These are phyloP conservation scores for Alternaria infectoria DNA, from an alignment of 2,329 filamentous ascomycete genomes.

Conservation along the genomic window DNA sequence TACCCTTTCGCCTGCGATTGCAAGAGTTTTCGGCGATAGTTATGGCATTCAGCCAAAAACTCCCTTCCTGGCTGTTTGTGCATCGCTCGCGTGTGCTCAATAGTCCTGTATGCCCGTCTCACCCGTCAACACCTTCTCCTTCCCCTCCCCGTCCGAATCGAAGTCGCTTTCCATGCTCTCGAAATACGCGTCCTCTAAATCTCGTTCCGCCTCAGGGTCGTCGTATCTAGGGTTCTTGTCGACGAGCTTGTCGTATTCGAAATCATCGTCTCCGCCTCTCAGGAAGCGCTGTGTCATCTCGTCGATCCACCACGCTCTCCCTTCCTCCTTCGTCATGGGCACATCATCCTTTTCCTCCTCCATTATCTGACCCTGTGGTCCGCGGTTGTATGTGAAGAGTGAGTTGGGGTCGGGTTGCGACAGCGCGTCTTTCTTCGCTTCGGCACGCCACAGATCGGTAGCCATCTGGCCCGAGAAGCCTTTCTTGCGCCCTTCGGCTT, in stretches of 20 bases:
- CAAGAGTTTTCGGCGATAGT: too few relatives aligned
- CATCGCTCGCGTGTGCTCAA: slow-evolving; percentile 21
- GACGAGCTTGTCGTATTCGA: slow-evolving; percentile 71
- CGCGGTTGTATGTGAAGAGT: slow-evolving; percentile 58
- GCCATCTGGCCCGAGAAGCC: slow-evolving; percentile 82
- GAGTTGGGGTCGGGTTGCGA: slow-evolving; percentile 59
- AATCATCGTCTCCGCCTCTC: slow-evolving; percentile 75
- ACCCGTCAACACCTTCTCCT: slow-evolving; percentile 47
- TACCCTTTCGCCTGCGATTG: background rate
- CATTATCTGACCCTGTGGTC: slow-evolving; percentile 62
- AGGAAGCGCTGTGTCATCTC: slow-evolving; percentile 79
- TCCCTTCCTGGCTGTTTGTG: background rate
- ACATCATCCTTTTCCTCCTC: slow-evolving; percentile 65
- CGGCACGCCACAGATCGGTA: slow-evolving; percentile 76
- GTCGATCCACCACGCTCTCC: slow-evolving; percentile 70
- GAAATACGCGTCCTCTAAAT: slow-evolving; percentile 77
- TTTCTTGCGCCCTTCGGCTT: slow-evolving; percentile 73
- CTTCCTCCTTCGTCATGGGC: slow-evolving; percentile 68
- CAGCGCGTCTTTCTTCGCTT: slow-evolving; percentile 73
- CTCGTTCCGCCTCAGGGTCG: slow-evolving; percentile 65
- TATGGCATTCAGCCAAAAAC: too few relatives aligned
- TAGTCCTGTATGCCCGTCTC: slow-evolving; percentile 60
- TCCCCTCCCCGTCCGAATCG: slow-evolving; percentile 56
- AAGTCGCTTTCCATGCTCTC: slow-evolving; percentile 78
- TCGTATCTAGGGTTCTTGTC: slow-evolving; percentile 78